These are phyloP conservation scores for Tanacetum coccineum DNA, from an alignment of 129 eudicot species.

Conservation along the genomic window DNA sequence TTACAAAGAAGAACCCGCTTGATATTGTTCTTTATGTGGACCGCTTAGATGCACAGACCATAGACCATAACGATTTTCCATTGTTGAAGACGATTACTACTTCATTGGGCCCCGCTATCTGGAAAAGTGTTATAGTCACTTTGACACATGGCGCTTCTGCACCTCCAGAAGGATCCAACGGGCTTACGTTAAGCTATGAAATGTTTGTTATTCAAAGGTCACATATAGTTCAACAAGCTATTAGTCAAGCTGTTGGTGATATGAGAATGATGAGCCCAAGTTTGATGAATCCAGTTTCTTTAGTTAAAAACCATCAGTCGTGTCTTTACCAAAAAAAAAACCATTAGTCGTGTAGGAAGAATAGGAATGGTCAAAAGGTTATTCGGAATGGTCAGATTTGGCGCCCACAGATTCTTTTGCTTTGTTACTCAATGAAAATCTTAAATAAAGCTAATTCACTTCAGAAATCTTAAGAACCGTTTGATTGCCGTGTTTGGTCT, in stretches of 20 bases:
- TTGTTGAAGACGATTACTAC: constrained; percentile 57
- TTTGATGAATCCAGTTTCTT: constrained; percentile 79
- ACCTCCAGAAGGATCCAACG: constrained; percentile 96
- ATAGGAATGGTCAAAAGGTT: constrained; percentile 84
- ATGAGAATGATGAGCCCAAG: constrained; percentile 84
- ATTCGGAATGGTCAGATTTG: constrained; percentile 91
- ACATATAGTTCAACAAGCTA: constrained; percentile 83
- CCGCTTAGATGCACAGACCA: constrained; percentile 75
- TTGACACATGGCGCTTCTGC: constrained; percentile 91
- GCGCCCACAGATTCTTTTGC: constrained; percentile 72
- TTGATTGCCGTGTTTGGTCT: constrained; percentile 69
- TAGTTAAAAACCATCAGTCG: constrained; percentile 91
- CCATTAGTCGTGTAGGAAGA: constrained; percentile 83
- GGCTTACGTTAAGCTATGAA: constrained; percentile 84
- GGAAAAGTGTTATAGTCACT: constrained; percentile 79
- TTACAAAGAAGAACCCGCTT: constrained; percentile 63
- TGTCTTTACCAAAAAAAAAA: too few species aligned
- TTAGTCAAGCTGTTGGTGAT: constrained; percentile 87
- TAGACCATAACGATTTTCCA: constrained; percentile 88
- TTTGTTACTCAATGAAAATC: constrained; percentile 91
- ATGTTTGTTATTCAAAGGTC: constrained; percentile 88
- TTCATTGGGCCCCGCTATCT: constrained; percentile 67
- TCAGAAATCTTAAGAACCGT: constrained; percentile 71
- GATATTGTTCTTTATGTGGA: constrained; percentile 90
- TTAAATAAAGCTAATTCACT: constrained; percentile 72